Conservation (phyloP, 225 moss, liverwort and hornwort species). For the Climacium dendroides region DNA sequence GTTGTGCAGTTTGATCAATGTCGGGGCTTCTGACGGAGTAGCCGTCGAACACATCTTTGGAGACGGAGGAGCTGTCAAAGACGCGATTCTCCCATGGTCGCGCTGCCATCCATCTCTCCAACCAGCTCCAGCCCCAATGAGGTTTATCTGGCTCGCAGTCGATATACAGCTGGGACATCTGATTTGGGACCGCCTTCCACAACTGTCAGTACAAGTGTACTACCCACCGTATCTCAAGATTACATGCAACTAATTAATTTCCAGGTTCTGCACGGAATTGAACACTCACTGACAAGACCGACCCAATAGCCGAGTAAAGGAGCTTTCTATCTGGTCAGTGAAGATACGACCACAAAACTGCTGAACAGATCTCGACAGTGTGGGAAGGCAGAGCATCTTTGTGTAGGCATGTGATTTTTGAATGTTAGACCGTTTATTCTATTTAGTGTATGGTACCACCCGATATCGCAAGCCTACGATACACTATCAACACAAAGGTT, state of each 20-base stretch:
- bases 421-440: background rate
- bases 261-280: background rate
- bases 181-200: slow-evolving; percentile 42
- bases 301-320: background rate
- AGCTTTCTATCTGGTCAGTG: background rate
- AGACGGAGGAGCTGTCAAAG: slow-evolving; percentile 32
- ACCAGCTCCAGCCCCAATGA: slow-evolving; percentile 97
- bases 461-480: background rate
- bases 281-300: background rate
- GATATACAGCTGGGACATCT: slow-evolving; percentile 73
- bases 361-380: background rate
- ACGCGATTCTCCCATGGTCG: slow-evolving; percentile 86
- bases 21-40: slow-evolving; percentile 56
- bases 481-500: background rate
- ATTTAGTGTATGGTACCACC: background rate
- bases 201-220: background rate
- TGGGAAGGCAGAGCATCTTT: background rate
- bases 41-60: slow-evolving; percentile 57
- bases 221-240: background rate
- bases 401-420: background rate
- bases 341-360: background rate
- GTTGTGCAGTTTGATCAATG: slow-evolving; percentile 13
- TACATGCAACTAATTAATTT: background rate
- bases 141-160: slow-evolving; percentile 84
- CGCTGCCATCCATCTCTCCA: slow-evolving; percentile 95